Base-by-base conservation (phyloP, 176 grass and related monocot genomes). In the Tuctoria greenei region DNA sequence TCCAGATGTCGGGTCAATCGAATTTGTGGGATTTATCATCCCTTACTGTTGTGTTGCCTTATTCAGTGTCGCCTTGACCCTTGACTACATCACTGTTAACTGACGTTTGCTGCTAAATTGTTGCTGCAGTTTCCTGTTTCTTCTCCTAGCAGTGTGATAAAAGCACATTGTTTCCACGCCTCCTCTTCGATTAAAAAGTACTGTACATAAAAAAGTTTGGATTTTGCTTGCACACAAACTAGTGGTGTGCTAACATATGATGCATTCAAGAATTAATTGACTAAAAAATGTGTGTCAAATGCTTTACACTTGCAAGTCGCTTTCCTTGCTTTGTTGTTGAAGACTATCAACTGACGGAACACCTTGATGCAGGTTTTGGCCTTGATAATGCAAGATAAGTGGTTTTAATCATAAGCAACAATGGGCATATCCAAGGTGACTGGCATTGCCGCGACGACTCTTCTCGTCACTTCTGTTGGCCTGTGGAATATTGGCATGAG, bases 401-500 rank as follows among this genome's bases (percentile, higher is more conserved):
- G 27, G 36, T 59, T 64, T 26, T 60, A 23, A 4, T 5, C 10
- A 15, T 41, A 67, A 27, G 8, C 55, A 55, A 64, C 31, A 64
- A 92, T 92, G 86, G 93, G 89, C 64, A 90, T 96, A 81, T 92
- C 86, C 84, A 87, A 82, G 74, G 81, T 87, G 77, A 78, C 77
- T 2, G 74, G 89, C 38, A 78, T 76, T 4, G 86, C 83, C 1
- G 83, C 77, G 23, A 73, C 84, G 45, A 47, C 73, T 52, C 73
- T 96, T 74, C 84, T 92, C 23, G 36, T 83, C 75, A 24, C 60
- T 45, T 87, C 89, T 76, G 28, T 87, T 71, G 36, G 43, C 43
- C 17, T 87, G 26, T 75, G 77, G 69, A 28, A 83, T 46, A 15
- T 75, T 43, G 83, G 81, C 26, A 66, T 80, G 50, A 51, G 34